Base-by-base conservation (phyloP, 352 stramenopile genomes). In the Saprolegnia diclina region DNA sequence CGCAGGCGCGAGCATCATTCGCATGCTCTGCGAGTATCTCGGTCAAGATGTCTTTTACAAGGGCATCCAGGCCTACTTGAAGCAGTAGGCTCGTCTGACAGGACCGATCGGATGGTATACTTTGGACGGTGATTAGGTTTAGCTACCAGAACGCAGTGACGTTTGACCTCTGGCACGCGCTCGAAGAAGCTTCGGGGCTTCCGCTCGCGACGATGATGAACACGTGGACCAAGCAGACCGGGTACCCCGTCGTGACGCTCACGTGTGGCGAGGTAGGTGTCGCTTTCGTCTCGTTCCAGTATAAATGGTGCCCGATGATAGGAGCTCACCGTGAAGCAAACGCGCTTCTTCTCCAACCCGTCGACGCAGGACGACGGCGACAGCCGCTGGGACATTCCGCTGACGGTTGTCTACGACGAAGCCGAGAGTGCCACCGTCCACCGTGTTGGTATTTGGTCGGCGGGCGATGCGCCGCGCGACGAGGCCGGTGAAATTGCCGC, bases 91-190 rank as follows among this genome's bases (percentile, higher is more conserved):
- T 42, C 14, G 1, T 11, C 19, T 29, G 54, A 40, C 13, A 63
- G 2, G 9, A 9, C 3, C 32, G 19, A 19, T 5, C 21, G 7
- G 29, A 40, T 26, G n/a, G 7, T 26, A 71, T 38, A 67, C 7
- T 42, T 10, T 66, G 77, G 29, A 5, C 29, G 2, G 29, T 2
- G 29, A 35, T 6, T n/a, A 81, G 83, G 71, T 89, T 85, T 75
- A 93, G 92, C 61, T 99, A 99, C 78, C 76, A 83, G 56, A 99
- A 99, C 78, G 97, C 96, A 1, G 85, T 93, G 75, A 98, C 96
- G 0, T 85, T 91, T 54, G 91, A 99, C 76, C 76, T 99, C 62
- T 99, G 96, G 96, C 75, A 90, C 37, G 88, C 90, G 10, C 92
- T 98, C 73, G 88, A 97, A 72, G 80, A 96, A 48, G 87, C 81